Percentiles rank a stretch among this genome's conserved stretches.
Conservation (phyloP, 768 basidiomycete genomes). For the Russula lepida region DNA sequence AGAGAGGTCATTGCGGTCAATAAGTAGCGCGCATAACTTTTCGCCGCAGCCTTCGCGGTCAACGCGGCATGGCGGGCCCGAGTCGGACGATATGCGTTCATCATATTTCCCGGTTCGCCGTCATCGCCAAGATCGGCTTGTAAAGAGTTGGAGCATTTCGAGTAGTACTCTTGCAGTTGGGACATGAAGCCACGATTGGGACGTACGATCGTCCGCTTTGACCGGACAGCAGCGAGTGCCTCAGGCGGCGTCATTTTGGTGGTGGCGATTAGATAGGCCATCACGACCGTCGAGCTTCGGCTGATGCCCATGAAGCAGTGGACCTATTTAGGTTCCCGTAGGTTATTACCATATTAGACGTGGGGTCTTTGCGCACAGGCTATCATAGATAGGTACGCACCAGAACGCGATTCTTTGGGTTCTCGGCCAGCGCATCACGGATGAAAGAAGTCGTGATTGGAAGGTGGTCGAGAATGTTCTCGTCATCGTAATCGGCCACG, state of each 20-base stretch:
- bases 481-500: constrained; percentile 34
- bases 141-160: background rate
- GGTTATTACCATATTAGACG: background rate
- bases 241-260: constrained; percentile 23
- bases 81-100: background rate
- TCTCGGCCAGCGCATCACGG: constrained; percentile 37
- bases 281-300: constrained; percentile 66
- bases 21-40: background rate
- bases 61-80: background rate
- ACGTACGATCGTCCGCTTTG: constrained; percentile 23
- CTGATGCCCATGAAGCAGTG: constrained; percentile 74
- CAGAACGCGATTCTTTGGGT: constrained; percentile 38
- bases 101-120: background rate
- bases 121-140: background rate
- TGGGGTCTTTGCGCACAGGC: background rate
- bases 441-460: constrained; percentile 47
- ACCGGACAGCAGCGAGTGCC: constrained; percentile 23
- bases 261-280: constrained; percentile 46
- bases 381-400: constrained; percentile 30
- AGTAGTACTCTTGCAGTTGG: constrained; percentile 25
- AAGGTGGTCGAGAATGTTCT: constrained; percentile 40
- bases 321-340: constrained; percentile 38
- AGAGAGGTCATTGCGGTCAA: background rate
- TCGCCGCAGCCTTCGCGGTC: background rate
- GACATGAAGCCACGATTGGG: constrained; percentile 30